Conservation (phyloP, 805 yeast genomes). For the Kuraishia capsulata region DNA sequence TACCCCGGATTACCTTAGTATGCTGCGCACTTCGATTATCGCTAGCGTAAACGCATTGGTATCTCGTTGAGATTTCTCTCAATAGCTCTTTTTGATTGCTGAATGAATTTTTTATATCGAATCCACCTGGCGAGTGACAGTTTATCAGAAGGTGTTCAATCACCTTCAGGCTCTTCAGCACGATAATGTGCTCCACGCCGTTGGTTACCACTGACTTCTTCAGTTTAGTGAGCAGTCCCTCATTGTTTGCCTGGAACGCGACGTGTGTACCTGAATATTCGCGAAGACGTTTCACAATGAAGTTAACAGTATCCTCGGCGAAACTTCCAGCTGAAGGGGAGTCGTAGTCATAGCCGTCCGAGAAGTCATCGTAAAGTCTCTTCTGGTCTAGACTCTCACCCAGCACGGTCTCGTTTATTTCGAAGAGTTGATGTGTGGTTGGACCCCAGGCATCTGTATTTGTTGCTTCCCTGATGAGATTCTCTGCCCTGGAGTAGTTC, state of each 20-base stretch:
- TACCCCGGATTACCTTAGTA: constrained; percentile 12
- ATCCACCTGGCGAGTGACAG: constrained; percentile 13
- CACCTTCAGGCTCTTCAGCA: constrained; percentile 16
- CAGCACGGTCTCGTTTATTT: constrained; percentile 6
- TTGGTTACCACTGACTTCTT: constrained; percentile 16
- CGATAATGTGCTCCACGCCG: constrained; percentile 18
- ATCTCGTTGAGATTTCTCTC: constrained; percentile 6
- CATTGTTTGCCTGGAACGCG: constrained; percentile 7
- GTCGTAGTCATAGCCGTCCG: neutral
- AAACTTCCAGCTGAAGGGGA: neutral
- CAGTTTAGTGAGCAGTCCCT: constrained; percentile 5
- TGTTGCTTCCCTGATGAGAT: constrained; percentile 31
- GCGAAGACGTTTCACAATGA: constrained; percentile 2
- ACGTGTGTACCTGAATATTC: constrained; percentile 4
- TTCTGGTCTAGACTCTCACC: neutral
- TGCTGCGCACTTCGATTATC: constrained; percentile 16
- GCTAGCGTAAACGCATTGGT: constrained; percentile 8
- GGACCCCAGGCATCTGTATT: constrained; percentile 49
- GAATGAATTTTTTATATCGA: constrained; percentile 14
- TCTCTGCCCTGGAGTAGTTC: constrained; percentile 19
- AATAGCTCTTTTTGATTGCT: constrained; percentile 8
- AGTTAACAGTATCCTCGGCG: constrained; percentile 1
- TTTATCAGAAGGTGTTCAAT: constrained; percentile 17
- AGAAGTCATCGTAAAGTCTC: neutral
- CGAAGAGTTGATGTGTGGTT: constrained; percentile 30